Conservation (phyloP, 1,139 yeast genomes). For the Pichia norvegensis region DNA sequence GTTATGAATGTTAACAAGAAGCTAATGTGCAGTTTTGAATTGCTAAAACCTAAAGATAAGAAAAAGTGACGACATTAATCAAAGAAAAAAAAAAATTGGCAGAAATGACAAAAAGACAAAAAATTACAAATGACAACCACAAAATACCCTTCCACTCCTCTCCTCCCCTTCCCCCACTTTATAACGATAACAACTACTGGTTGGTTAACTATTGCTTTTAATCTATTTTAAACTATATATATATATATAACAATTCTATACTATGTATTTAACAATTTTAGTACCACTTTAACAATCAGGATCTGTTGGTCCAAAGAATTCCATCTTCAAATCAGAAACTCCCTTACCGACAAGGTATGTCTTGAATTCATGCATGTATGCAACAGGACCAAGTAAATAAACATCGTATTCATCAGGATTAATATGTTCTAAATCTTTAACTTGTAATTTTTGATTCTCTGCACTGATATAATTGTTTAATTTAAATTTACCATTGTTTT, state of each 20-base stretch:
- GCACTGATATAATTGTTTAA: slow-evolving; percentile 5
- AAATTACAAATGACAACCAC: neutral
- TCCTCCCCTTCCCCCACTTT: neutral
- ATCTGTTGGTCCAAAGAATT: slow-evolving; percentile 26
- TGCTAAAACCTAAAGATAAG: slow-evolving; percentile 46
- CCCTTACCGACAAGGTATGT: slow-evolving; percentile 18
- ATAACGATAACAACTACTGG: neutral
- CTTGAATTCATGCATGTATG: slow-evolving; percentile 31
- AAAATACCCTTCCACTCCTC: neutral
- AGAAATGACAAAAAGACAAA: neutral
- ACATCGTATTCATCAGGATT: slow-evolving; percentile 23
- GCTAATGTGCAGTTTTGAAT: slow-evolving; percentile 74
- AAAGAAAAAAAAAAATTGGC: neutral
- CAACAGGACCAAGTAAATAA: slow-evolving; percentile 34
- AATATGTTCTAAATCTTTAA: slow-evolving; percentile 5
- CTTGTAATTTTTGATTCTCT: slow-evolving; percentile 4
- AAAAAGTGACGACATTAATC: slow-evolving; percentile 1
- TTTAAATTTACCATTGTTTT: slow-evolving; percentile 14
- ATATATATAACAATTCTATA: too few relatives aligned
- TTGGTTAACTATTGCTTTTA: slow-evolving; percentile 1
- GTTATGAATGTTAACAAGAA: slow-evolving; percentile 77
- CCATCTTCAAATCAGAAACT: slow-evolving; percentile 17
- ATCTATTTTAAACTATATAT: too few relatives aligned
- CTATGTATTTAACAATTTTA: neutral
- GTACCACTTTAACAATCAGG: slow-evolving; percentile 1